phyloP scores from a whole-genome alignment of 768 basidiomycete genomes.

The Serpula lacrymans region DNA sequence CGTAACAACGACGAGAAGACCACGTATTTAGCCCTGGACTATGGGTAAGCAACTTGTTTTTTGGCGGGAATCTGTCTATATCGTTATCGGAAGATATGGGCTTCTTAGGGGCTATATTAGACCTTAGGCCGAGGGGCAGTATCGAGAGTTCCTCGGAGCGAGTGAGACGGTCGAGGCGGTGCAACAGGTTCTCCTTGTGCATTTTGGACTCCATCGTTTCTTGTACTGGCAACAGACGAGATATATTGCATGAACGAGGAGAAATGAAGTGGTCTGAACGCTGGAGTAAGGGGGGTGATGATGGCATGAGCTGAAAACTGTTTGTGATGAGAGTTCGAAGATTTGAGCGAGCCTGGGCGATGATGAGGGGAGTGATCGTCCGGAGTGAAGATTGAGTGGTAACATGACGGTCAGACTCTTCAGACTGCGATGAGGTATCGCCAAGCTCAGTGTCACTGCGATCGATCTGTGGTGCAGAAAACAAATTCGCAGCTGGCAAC shows the following conservation, averaged over 20 bases:
- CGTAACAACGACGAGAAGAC: conserved; percentile 72
- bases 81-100: conserved; percentile 30
- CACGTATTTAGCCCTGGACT: conserved; percentile 65
- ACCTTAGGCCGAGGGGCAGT: conserved; percentile 37
- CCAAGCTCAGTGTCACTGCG: conserved; percentile 24
- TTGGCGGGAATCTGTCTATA: conserved; percentile 10
- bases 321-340: conserved; percentile 44
- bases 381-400: conserved; percentile 13
- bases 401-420: conserved; percentile 22
- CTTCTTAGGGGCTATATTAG: conserved; percentile 20
- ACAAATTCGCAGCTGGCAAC: conserved; percentile 17
- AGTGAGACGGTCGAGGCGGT: conserved; percentile 40
- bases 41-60: conserved; percentile 11
- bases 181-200: conserved; percentile 50
- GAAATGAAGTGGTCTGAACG: conserved; percentile 34
- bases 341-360: conserved; percentile 33
- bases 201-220: conserved; percentile 43
- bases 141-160: conserved; percentile 42
- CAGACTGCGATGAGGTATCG: conserved; percentile 36
- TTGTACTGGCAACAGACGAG: conserved; percentile 30
- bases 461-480: conserved; percentile 19
- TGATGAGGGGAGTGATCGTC: conserved; percentile 24
- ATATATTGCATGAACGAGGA: conserved; percentile 54
- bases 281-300: conserved; percentile 49
- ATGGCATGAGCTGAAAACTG: conserved; percentile 37